Base-by-base conservation (phyloP, 202 grass and related monocot species). In the Dendrocalamus latiflorus region DNA sequence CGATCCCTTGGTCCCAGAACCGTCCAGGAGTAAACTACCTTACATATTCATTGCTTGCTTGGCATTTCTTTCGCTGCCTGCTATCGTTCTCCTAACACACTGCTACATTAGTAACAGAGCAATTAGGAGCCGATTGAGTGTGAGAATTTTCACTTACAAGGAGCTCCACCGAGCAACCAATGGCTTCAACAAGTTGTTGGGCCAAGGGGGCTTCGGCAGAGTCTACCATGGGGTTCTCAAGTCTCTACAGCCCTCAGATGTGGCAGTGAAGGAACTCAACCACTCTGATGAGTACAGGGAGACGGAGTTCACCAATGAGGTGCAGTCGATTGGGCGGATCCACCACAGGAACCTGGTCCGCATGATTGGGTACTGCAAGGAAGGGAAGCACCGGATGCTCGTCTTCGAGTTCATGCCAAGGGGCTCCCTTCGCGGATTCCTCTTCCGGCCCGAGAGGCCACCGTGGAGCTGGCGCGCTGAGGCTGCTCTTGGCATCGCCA, bases 261-360 rank as follows among this genome's bases (percentile, higher is more conserved):
- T 93, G 14, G 89, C 91, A 0, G 91, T 97, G 6, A 97, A 97
- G 86, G 91, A 74, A 38, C 87, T 93, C 17, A 65, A 87, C 39
- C 56, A 15, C 69, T 47, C 84, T 0, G 65, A 64, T 12, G 63
- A 66, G 37, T 87, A 89, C 16, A 69, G 25, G 6, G 81, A 97
- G 13, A 58, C 18, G 68, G 94, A 97, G 72, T 97, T 93, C 78
- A 24, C 24, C 4, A 89, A 89, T 15, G 91, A 91, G 70, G 84
- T 97, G 38, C 60, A 71, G 65, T 88, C 81, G 17, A 82, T 93
- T 39, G 91, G 86, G 11, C 89, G 67, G 74, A 93, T 90, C 59
- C 79, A 91, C 82, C 94, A 97, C 61, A 77, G 79, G 34, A 97
- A 97, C 39, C 9, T 97, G 0, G 85, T 91, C 24, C 77, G 68